Percentiles rank a stretch among this genome's conserved stretches.
These are phyloP conservation scores for Ocimum tenuiflorum DNA, from an alignment of 257 asterid species.

Conservation along the genomic window DNA sequence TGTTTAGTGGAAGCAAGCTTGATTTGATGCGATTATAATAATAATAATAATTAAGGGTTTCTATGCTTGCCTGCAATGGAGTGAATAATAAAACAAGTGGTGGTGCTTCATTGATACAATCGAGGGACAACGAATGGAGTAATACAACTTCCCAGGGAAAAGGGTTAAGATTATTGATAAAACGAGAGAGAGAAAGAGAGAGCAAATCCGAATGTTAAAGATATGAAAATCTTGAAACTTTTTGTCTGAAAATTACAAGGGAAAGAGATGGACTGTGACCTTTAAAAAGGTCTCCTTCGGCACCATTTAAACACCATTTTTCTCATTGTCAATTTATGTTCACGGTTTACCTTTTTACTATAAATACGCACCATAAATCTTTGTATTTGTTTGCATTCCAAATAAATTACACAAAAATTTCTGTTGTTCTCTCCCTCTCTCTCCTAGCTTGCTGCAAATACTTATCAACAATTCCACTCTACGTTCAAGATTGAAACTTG, in stretches of 20 bases:
- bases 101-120: neutral
- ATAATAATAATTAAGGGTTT: neutral
- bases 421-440: neutral
- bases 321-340: slow-evolving; percentile 8
- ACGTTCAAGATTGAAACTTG: slow-evolving; percentile 31
- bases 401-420: neutral
- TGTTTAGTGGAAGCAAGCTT: slow-evolving; percentile 14
- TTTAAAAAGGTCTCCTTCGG: slow-evolving; percentile 25
- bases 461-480: slow-evolving; percentile 43
- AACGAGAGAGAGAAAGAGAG: no score
- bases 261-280: slow-evolving; percentile 20
- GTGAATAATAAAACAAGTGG: neutral
- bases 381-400: neutral
- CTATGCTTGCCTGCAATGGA: neutral
- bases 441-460: slow-evolving; percentile 17
- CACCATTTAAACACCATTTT: slow-evolving; percentile 18
- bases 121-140: no score
- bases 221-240: neutral
- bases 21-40: slow-evolving; percentile 7
- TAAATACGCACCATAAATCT: slow-evolving; percentile 3
- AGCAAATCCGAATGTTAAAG: neutral
- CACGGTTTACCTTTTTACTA: slow-evolving; percentile 1
- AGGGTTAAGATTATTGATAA: no score
- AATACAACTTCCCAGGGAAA: no score
- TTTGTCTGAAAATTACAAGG: neutral